Conservation (phyloP, 176 grass and related monocot genomes). For the Saccharum officinarum region DNA sequence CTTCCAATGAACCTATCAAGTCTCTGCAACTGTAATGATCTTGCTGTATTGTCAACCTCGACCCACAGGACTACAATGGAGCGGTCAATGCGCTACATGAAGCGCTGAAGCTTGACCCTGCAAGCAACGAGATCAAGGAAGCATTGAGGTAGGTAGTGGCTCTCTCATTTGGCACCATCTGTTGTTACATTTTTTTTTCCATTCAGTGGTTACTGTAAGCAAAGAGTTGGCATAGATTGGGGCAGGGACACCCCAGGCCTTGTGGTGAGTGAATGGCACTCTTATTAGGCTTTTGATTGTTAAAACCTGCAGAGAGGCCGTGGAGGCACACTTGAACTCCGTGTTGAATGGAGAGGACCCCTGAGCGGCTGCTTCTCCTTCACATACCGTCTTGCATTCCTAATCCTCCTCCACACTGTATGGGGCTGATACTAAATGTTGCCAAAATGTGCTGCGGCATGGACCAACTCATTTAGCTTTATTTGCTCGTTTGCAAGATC, state of each 20-base stretch:
- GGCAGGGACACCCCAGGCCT: too few species aligned
- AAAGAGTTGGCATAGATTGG: too few species aligned
- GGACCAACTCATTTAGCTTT: background rate
- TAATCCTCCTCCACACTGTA: too few species aligned
- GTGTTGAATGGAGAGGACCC: background rate
- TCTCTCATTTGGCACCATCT: background rate
- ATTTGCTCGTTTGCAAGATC: background rate
- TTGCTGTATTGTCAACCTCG: background rate
- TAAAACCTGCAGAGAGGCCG: background rate
- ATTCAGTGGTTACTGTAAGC: too few species aligned
- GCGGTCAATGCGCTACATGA: background rate
- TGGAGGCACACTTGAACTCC: background rate
- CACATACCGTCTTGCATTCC: background rate
- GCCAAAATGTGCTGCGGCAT: background rate
- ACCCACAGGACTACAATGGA: background rate
- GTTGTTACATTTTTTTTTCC: background rate
- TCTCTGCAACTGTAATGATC: background rate
- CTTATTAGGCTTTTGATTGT: background rate
- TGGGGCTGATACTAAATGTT: background rate
- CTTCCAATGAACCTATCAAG: background rate
- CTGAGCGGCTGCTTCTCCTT: background rate
- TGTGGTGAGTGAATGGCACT: conserved; percentile 10
- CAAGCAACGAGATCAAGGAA: background rate
- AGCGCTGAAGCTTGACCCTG: background rate
- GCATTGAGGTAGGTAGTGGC: background rate